Evolutionary conservation across 345 rosid species (phyloP).

Genomic region (Citrus sinensis): DVS_A1.0 CM039167.1:5907501-5908000

Average conservation of each 20-base stretch:
- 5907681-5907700: not conserved
- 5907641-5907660: not conserved
- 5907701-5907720: not conserved
- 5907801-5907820: not conserved
- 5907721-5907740: not conserved
- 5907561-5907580: constrained; percentile 34
- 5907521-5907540: constrained; percentile 89
- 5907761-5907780: not conserved
- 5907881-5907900: not conserved
- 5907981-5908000: not conserved
- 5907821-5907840: not conserved
- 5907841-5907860: not conserved
- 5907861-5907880: not conserved
- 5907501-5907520: constrained; percentile 85
- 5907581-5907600: not conserved
- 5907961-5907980: not conserved
- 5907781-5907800: not conserved
- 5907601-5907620: not conserved
- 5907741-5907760: not conserved
- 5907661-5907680: not conserved
- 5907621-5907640: not conserved
- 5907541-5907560: constrained; percentile 72
- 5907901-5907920: not conserved
- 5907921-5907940: not conserved
- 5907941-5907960: no score